These are phyloP conservation scores for Macadamia integrifolia DNA, from an alignment of 164 flowering plant genomes.

Conservation along the genomic window DNA sequence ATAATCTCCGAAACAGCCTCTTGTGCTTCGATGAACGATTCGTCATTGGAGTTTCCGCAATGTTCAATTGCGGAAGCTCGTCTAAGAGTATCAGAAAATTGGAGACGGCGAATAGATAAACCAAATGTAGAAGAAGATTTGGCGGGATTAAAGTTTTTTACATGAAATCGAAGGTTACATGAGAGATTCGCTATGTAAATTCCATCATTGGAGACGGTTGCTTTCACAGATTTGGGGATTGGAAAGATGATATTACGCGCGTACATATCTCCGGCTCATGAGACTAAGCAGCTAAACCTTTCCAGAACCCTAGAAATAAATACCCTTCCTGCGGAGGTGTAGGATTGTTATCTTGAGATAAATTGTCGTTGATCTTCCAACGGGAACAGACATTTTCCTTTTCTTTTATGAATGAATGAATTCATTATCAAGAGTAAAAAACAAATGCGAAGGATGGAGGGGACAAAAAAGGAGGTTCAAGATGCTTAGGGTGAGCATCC, in stretches of 20 bases:
- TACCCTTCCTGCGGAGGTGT: no score
- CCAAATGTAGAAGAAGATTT: constrained; percentile 10
- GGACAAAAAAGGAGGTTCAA: no score
- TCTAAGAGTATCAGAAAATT: neutral
- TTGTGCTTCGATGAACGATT: constrained; percentile 23
- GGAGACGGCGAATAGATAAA: neutral
- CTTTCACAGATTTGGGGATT: constrained; percentile 9
- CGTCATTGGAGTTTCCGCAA: constrained; percentile 5
- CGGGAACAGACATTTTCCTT: no score
- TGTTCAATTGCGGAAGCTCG: constrained; percentile 4
- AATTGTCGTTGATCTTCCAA: no score
- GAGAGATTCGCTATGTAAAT: neutral
- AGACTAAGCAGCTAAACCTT: neutral
- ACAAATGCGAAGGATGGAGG: no score
- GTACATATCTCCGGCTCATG: constrained; percentile 1
- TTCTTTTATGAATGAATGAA: no score
- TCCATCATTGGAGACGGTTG: neutral
- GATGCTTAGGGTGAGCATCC: no score
- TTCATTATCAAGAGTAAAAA: no score
- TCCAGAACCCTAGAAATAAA: neutral
- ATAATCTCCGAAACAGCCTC: constrained; percentile 43
- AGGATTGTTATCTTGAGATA: no score
- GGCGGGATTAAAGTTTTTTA: constrained; percentile 6
- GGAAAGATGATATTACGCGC: constrained; percentile 6
- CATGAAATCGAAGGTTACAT: neutral